Percentiles rank a stretch among this genome's conserved stretches.
These are phyloP conservation scores for Erythrophleum ivorense DNA, from an alignment of 331 rosid genomes.

Conservation along the genomic window DNA sequence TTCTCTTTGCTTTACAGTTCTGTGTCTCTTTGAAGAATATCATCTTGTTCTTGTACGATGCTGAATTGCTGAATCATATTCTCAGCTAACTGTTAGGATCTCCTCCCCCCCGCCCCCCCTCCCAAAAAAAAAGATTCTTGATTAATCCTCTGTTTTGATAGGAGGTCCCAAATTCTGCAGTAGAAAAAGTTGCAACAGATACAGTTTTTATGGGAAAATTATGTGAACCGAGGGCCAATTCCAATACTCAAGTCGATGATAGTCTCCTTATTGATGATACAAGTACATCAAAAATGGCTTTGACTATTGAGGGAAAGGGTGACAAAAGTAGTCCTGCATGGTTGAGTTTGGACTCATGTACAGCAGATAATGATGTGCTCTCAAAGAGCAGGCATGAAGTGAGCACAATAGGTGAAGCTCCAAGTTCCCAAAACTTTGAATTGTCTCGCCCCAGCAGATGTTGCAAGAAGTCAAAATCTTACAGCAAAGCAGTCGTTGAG, in stretches of 20 bases:
- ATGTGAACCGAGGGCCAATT: slow-evolving; percentile 42
- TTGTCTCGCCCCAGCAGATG: slow-evolving; percentile 44
- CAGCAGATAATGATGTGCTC: slow-evolving; percentile 43
- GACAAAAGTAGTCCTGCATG: slow-evolving; percentile 62
- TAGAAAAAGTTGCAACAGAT: slow-evolving; percentile 37
- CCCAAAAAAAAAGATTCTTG: neutral
- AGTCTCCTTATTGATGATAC: slow-evolving; percentile 38
- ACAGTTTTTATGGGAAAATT: slow-evolving; percentile 35
- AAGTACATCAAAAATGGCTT: slow-evolving; percentile 45
- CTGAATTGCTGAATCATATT: slow-evolving; percentile 27
- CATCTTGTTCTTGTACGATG: neutral
- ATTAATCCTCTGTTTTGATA: slow-evolving; percentile 45
- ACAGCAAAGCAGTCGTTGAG: slow-evolving; percentile 39
- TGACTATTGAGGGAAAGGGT: slow-evolving; percentile 50
- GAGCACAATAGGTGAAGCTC: slow-evolving; percentile 34
- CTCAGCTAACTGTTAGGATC: neutral
- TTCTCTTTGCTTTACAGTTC: slow-evolving; percentile 13
- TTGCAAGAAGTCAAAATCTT: slow-evolving; percentile 44
- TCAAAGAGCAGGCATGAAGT: slow-evolving; percentile 32
- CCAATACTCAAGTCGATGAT: slow-evolving; percentile 50
- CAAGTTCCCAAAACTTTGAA: slow-evolving; percentile 39
- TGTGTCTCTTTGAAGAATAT: slow-evolving; percentile 10
- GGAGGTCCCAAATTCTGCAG: slow-evolving; percentile 50
- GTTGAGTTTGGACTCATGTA: slow-evolving; percentile 70
- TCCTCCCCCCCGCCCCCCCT: too few relatives aligned